A percentile compares a stretch with the other conserved stretches of the same genome.
Evolutionary conservation across 1,139 yeast genomes (phyloP).

Genomic region (Pichia sp.): DNA sequence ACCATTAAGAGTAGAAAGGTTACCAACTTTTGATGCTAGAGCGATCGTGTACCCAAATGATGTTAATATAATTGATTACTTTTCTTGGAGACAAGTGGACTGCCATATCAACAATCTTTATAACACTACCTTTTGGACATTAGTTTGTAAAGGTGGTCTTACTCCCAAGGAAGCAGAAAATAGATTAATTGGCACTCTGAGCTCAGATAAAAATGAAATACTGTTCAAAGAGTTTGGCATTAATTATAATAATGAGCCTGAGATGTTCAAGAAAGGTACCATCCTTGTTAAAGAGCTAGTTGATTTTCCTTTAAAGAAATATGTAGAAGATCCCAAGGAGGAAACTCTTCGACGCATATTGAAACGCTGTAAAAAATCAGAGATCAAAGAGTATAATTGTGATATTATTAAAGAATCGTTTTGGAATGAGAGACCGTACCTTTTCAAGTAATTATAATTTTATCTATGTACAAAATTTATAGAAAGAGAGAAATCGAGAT

Average conservation of each 20-base stretch:
- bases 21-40: constrained; percentile 89
- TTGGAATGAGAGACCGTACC: constrained; percentile 42
- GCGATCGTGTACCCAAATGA: constrained; percentile 78
- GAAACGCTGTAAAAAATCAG: constrained; percentile 44
- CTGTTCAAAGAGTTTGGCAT: constrained; percentile 69
- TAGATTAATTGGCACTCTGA: constrained; percentile 60
- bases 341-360: constrained; percentile 35
- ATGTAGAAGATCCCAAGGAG: constrained; percentile 9
- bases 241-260: constrained; percentile 87
- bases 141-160: constrained; percentile 64
- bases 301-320: constrained; percentile 9
- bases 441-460: not conserved
- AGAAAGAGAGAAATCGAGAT: not conserved
- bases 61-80: constrained; percentile 62
- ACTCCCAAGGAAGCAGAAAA: constrained; percentile 76
- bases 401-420: constrained; percentile 54
- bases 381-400: constrained; percentile 40
- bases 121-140: constrained; percentile 88
- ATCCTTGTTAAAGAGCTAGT: constrained; percentile 49
- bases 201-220: constrained; percentile 84
- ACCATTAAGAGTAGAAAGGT: constrained; percentile 28
- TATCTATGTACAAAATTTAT: constrained; percentile 11
- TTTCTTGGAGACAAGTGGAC: constrained; percentile 94
- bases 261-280: constrained; percentile 82
- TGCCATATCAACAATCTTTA: constrained; percentile 93